A percentile compares a stretch with the other conserved stretches of the same genome.
Conservation (phyloP, 2,329 filamentous ascomycete species). For the Penicillium sp. region DNA sequence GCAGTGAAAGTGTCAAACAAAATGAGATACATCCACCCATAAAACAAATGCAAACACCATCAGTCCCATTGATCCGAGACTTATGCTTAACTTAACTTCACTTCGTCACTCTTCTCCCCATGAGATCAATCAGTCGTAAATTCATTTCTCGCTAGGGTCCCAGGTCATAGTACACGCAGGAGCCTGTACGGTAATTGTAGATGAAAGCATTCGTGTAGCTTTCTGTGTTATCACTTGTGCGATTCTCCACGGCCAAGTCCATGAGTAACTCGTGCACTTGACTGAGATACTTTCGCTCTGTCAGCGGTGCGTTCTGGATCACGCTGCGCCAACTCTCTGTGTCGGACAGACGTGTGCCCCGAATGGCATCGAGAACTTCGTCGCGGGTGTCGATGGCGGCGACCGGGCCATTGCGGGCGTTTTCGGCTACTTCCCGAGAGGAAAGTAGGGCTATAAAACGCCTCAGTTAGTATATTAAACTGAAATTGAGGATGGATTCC, state of each 20-base stretch:
- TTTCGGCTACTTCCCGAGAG: conserved; percentile 62
- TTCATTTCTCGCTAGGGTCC: conserved; percentile 30
- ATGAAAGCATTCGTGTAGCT: conserved; percentile 72
- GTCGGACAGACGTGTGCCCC: conserved; percentile 72
- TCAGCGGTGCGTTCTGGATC: conserved; percentile 72
- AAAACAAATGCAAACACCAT: conserved; percentile 9
- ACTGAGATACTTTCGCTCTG: conserved; percentile 75
- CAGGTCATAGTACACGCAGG: conserved; percentile 82
- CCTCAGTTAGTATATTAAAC: conserved; percentile 12
- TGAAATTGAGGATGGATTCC: neutral
- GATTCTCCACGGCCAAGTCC: conserved; percentile 55
- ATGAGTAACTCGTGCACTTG: conserved; percentile 76
- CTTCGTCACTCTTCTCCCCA: neutral
- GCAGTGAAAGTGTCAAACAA: conserved; percentile 11
- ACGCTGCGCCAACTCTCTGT: conserved; percentile 78
- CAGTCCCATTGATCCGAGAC: conserved; percentile 8
- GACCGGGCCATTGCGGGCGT: conserved; percentile 74
- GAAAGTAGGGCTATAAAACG: conserved; percentile 46
- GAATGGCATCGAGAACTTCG: conserved; percentile 72
- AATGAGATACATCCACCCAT: conserved; percentile 4
- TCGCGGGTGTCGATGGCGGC: conserved; percentile 86
- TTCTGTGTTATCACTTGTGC: conserved; percentile 47
- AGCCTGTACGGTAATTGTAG: conserved; percentile 85
- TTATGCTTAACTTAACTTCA: conserved; percentile 1
- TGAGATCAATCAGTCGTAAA: conserved; percentile 9